Evolutionary conservation across 257 asterid genomes (phyloP), one percentile per base, ranked within the genome.

Genomic region (Asclepias syriaca): DNA sequence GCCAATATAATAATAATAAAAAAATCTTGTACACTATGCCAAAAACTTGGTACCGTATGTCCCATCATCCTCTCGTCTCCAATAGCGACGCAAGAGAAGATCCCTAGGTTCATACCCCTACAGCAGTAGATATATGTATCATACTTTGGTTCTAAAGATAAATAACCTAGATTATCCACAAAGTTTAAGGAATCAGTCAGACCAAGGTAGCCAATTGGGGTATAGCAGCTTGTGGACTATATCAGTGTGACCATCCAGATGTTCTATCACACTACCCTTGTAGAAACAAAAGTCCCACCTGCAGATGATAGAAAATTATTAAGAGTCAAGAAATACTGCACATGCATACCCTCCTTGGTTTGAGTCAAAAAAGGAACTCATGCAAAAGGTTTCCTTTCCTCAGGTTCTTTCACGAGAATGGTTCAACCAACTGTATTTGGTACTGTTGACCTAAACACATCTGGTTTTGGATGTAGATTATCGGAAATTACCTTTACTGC

Each of bases 41-140:
- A n/a, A 71, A 68, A 59, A 54, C 64, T 57, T 68, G 78, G 71
- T 84, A 94, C 99, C 99, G 49, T 94, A 94, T 57, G 99, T 91
- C 46, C 97, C 97, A 71, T 91, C 99, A 55, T 94, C 99, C 84
- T 94, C 99, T 84, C 99, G 85, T 85, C 99, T 87, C 99, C 99
- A 94, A 73, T 94, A 94, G 74, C 97, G 96, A 71, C 89, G 84
- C 77, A 94, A 80, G 63, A 94, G 82, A 80, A 94, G 91, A 84
- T 94, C 99, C 84, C 99, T 87, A 74, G 78, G 75, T 72, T 86
- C 99, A 94, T 91, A 70, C 99, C 97, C 98, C 99, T 94, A 78
- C 77, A 83, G 71, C 39, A 72, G 71, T 69, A 56, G 48, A 7
- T 68, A 75, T 60, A 72, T 60, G 70, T 78, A 72, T 78, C 69